Conservation (phyloP, 106 monocot genomes). For the Dioscorea alata region DNA sequence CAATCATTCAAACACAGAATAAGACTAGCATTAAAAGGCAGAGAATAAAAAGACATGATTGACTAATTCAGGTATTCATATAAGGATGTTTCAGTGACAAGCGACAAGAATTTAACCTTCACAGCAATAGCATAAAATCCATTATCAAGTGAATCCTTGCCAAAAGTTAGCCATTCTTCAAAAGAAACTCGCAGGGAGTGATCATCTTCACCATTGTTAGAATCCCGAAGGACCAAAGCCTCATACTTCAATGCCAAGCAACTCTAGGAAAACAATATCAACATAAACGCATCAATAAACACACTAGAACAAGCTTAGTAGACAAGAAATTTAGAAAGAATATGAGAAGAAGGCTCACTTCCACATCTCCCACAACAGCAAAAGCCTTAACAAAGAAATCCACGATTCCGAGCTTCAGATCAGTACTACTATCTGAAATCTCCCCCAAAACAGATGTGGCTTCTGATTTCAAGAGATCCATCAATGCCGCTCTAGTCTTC, state of each 20-base stretch:
- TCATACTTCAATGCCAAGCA: conserved; percentile 89
- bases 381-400: conserved; percentile 85
- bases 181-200: conserved; percentile 37
- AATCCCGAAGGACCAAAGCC: conserved; percentile 68
- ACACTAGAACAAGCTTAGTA: too few species aligned
- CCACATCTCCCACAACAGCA: conserved; percentile 72
- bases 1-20: too few species aligned
- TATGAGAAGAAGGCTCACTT: conserved; percentile 29
- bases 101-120: conserved; percentile 32
- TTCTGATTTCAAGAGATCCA: conserved; percentile 44
- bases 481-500: conserved; percentile 33
- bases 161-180: conserved; percentile 86
- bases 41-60: too few species aligned
- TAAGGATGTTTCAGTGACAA: too few species aligned
- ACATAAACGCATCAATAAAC: too few species aligned
- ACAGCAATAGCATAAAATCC: conserved; percentile 75
- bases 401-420: conserved; percentile 43
- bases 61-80: too few species aligned
- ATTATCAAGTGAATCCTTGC: conserved; percentile 71
- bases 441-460: conserved; percentile 26
- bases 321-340: not conserved
- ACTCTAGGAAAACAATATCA: conserved; percentile 39
- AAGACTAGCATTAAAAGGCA: too few species aligned
- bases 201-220: conserved; percentile 23
- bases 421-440: conserved; percentile 14